These are phyloP conservation scores for Calocybe indica DNA, from an alignment of 768 basidiomycete species.

Conservation along the genomic window DNA sequence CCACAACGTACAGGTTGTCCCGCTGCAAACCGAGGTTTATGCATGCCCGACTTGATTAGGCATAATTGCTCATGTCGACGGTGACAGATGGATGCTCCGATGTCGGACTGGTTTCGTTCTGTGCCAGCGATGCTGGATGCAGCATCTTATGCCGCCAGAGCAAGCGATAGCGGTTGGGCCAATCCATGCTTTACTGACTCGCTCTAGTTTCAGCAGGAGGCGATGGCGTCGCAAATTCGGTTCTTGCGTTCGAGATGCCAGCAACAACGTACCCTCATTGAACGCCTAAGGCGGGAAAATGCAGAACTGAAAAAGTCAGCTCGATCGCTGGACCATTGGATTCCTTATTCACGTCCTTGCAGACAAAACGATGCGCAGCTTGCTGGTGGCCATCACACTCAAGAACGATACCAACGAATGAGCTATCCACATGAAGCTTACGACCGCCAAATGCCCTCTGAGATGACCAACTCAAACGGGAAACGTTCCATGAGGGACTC, in stretches of 20 bases:
- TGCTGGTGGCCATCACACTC: background rate
- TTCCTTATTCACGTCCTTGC: slow-evolving; percentile 1
- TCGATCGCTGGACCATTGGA: slow-evolving; percentile 6
- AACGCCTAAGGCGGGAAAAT: slow-evolving; percentile 45
- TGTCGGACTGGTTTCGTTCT: slow-evolving; percentile 77
- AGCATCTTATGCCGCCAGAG: slow-evolving; percentile 65
- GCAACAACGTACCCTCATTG: slow-evolving; percentile 48
- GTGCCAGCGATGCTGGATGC: slow-evolving; percentile 57
- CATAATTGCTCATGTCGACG: too few species aligned
- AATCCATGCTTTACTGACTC: background rate
- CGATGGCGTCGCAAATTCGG: slow-evolving; percentile 61
- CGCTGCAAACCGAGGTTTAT: slow-evolving; percentile 69
- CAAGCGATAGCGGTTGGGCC: slow-evolving; percentile 16
- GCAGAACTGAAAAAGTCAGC: slow-evolving; percentile 53
- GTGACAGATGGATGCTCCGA: slow-evolving; percentile 67
- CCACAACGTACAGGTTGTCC: slow-evolving; percentile 58
- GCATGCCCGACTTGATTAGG: background rate
- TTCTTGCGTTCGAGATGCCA: slow-evolving; percentile 54
- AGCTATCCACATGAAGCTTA: slow-evolving; percentile 16
- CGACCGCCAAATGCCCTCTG: slow-evolving; percentile 23
- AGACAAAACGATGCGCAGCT: background rate
- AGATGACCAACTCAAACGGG: slow-evolving; percentile 46
- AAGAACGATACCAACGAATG: slow-evolving; percentile 4
- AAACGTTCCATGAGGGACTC: slow-evolving; percentile 54
- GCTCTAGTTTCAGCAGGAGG: slow-evolving; percentile 72